These are phyloP conservation scores for Septoria petroselini DNA, from an alignment of 2,329 filamentous ascomycete genomes.

Conservation along the genomic window DNA sequence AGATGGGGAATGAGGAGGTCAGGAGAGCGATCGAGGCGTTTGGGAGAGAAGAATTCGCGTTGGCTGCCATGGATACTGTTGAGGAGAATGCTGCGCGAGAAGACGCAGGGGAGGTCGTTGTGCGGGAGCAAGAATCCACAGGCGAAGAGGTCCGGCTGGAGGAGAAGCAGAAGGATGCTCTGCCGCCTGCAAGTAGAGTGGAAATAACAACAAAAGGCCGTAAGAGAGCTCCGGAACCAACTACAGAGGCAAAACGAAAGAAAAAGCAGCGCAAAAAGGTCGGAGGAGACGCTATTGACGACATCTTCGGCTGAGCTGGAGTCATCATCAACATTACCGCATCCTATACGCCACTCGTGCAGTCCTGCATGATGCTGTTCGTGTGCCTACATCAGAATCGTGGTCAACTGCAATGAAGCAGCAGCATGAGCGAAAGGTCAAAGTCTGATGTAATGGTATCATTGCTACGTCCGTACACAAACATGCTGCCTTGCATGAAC, in stretches of 20 bases:
- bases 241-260: conserved; percentile 32
- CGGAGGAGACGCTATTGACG: conserved; percentile 66
- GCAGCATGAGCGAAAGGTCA: no score
- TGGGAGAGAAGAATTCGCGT: conserved; percentile 41
- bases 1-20: conserved; percentile 43
- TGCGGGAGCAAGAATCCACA: background rate
- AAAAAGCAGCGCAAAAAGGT: conserved; percentile 58
- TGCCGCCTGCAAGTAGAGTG: background rate
- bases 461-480: no score
- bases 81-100: conserved; percentile 31
- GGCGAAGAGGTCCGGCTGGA: background rate
- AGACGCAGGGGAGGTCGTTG: conserved; percentile 36
- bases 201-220: conserved; percentile 26
- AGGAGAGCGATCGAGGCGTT: conserved; percentile 44
- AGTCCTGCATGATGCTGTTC: no score
- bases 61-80: conserved; percentile 28
- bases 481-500: no score
- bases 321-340: no score
- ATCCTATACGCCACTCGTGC: no score
- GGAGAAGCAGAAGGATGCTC: background rate
- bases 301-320: conserved; percentile 55
- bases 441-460: no score
- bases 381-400: no score
- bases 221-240: conserved; percentile 17
- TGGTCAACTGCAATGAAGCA: no score